Evolutionary conservation across 2,329 filamentous ascomycete species (phyloP), one percentile per base, ranked within the genome.

Genomic region (Paecilomyces niveus): DNA sequence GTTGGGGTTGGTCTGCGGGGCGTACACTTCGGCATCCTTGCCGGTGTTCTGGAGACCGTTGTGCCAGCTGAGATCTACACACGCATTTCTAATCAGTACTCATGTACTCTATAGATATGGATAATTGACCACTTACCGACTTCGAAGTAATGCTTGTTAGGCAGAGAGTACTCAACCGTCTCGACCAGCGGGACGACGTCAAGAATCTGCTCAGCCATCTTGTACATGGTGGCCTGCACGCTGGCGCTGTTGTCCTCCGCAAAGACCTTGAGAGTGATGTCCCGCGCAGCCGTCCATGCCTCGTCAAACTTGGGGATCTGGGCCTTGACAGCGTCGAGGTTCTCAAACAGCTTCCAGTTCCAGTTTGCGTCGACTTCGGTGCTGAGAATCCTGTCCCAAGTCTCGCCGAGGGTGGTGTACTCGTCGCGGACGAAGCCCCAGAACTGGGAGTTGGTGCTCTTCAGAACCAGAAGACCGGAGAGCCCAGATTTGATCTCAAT

Each of bases 101-200:
- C 33, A 53, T 13, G 54, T 21, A 18, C 13, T 15, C 50, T 11
- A 26, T 18, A n/a, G 26, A 32, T 6, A 51, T 57, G 50, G 62
- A 60, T 55, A 55, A 61, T 22, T 79, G 91, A 86, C 45, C 59
- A 71, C 74, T 54, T 68, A 75, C 74, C 89, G 74, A 97, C 88
- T 77, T 97, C 93, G 71, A 97, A 97, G 79, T 97, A 97, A 78
- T 99, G 94, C 81, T 97, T 97, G 81, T 99, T 99, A 10, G 94
- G 94, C 69, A 99, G 81, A 8, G 88, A 82, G 73, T 97, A 97
- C 67, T 88, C 84, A 50, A 94, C 90, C 22, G 82, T 81, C 52
- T 88, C 84, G 22, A 92, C 83, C 63, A 87, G 80, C 13, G 91
- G 88, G 24, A 87, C 89, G 22, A 81, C 85, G 8, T 84, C 88